Base-by-base conservation (phyloP, 345 rosid genomes). In the Microthlaspi erraticum region DNA sequence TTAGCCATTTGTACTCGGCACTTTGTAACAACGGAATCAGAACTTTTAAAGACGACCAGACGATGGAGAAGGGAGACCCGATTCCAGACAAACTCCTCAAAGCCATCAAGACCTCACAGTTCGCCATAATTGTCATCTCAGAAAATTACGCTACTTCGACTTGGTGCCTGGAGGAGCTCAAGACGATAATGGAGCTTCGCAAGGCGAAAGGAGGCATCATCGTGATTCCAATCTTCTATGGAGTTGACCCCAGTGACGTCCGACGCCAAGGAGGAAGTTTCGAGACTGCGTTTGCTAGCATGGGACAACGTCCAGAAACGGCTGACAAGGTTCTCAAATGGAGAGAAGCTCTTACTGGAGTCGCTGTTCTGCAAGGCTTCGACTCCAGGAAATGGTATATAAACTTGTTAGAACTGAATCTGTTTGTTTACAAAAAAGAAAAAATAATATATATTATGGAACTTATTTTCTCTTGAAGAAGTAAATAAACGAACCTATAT, bases 101-200 rank as follows among this genome's bases (percentile, higher is more conserved):
- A 18, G 52, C 52, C 31, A 48, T 48, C 52, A 5, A 48, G 12
- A 48, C 52, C 26, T 48, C 52, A 18, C 23, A 13, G 52, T 19
- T 48, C 29, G 23, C 26, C 29, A 18, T 48, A 48, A 29, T 48
- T 48, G 31, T 48, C 23, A 48, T 48, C 52, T 48, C 52, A 18
- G 29, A 18, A 48, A 48, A 48, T 1, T 48, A 17, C 10, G 52
- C 12, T 6, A 48, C 1, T 9, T 48, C 52, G 12, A 17, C 23
- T 19, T 48, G 52, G 52, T 48, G 52, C 29, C 19, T 48, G 6
- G 52, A 48, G 29, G 52, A 48, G 52, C 52, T 48, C 52, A 26
- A 29, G 29, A 10, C 1, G 23, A 48, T 48, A 48, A 48, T 48
- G 52, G 52, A 48, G 52, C 13, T 48, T 18, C n/a, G n/a, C n/a